A percentile compares a stretch with the other conserved stretches of the same genome.
Evolutionary conservation across 1,284 basidiomycete species (phyloP).

Genomic region (Cryptococcus amylolentus): DNA sequence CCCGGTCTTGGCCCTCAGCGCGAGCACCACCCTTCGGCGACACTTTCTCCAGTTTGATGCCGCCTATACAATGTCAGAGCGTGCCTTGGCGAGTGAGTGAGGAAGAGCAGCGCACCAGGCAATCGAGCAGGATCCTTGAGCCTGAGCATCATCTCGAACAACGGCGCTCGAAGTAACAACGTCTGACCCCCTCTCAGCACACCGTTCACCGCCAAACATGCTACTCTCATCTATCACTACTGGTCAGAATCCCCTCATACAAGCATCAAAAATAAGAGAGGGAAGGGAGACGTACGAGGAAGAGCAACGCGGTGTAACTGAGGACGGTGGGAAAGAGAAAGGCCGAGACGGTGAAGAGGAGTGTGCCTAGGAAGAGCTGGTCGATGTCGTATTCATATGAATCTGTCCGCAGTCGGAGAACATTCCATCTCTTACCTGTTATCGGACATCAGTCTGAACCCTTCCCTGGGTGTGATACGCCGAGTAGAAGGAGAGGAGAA

Average conservation of each 20-base stretch:
- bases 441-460: no score
- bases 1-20: not conserved
- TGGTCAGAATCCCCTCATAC: constrained; percentile 25
- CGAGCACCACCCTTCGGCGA: not conserved
- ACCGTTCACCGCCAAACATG: constrained; percentile 60
- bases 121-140: constrained; percentile 78
- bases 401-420: constrained; percentile 72
- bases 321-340: constrained; percentile 89
- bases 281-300: constrained; percentile 56
- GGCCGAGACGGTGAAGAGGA: constrained; percentile 85
- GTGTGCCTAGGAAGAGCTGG: constrained; percentile 88
- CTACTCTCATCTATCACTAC: constrained; percentile 56
- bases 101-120: constrained; percentile 58
- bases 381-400: constrained; percentile 89
- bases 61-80: not conserved
- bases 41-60: not conserved
- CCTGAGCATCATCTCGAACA: constrained; percentile 83
- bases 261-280: constrained; percentile 34
- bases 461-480: not conserved
- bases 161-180: constrained; percentile 83
- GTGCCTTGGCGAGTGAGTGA: not conserved
- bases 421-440: constrained; percentile 79
- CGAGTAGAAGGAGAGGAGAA: constrained; percentile 6
- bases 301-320: constrained; percentile 80
- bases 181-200: constrained; percentile 63